Evolutionary conservation across 768 basidiomycete genomes (phyloP), one percentile per base, ranked within the genome.

Genomic region (Lactarius sanguifluus): DNA sequence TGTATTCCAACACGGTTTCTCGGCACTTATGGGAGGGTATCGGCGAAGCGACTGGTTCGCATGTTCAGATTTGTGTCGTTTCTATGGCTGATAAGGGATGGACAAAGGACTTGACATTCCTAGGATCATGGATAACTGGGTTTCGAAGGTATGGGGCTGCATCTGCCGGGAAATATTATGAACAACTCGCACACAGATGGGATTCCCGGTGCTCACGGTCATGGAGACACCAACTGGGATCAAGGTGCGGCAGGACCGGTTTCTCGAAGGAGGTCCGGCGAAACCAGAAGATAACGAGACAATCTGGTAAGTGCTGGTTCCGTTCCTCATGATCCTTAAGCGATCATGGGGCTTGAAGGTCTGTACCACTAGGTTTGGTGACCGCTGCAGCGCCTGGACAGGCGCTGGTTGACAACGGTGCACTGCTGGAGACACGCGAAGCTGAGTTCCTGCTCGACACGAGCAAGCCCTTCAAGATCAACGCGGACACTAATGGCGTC

Each of bases 61-160:
- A 18, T 34, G 32, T 20, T 20, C n/a, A 13, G 43, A 20, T 9
- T 10, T 60, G 13, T 23, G 9, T 20, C 32, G 10, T 47, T 52
- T 23, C 43, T 10, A 47, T 38, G 23, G n/a, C 10, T 59, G 28
- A 64, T 5, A 10, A 12, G 34, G 41, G 52, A 56, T 5, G 13
- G 16, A n/a, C 30, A 25, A 50, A 85, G 85, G 83, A 9, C 74
- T 88, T 25, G 86, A 97, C 70, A 82, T 96, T 45, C 81, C 89
- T 2, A 81, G 81, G 58, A 81, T 98, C 71, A 95, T 98, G 92
- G 85, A 92, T 65, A 90, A 90, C 74, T 98, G 96, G 96, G 89
- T 94, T 47, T 83, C 86, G 61, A 91, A 93, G 81, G 89, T 86
- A 38, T 6, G 71, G 61, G 38, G 36, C n/a, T 1, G 28, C 57